A percentile compares a stretch with the other conserved stretches of the same genome.
Evolutionary conservation across 2,329 filamentous ascomycete species (phyloP).

Genomic region (Aspergillus sp.): DNA sequence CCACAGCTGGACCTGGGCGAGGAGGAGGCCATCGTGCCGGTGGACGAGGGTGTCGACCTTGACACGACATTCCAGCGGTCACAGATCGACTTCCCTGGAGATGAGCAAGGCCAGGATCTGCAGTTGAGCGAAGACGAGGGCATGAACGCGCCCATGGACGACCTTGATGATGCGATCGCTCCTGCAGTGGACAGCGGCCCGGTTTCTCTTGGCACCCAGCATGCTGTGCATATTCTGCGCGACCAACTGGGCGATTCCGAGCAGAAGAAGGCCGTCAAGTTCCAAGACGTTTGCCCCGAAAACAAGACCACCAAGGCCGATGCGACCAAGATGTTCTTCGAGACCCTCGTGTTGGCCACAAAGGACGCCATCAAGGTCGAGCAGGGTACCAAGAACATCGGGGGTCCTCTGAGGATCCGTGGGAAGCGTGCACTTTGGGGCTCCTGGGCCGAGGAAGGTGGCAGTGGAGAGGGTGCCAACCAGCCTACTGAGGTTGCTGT

Average conservation of each 20-base stretch:
- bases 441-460: conserved; percentile 73
- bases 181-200: conserved; percentile 78
- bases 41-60: conserved; percentile 45
- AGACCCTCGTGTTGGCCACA: conserved; percentile 87
- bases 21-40: conserved; percentile 49
- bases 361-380: conserved; percentile 98
- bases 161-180: conserved; percentile 72
- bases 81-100: conserved; percentile 60
- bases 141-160: conserved; percentile 44
- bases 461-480: conserved; percentile 39
- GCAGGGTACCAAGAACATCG: conserved; percentile 64
- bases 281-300: conserved; percentile 86
- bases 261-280: conserved; percentile 72
- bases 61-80: conserved; percentile 42
- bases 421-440: conserved; percentile 97
- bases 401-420: conserved; percentile 71
- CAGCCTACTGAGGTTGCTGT: conserved; percentile 22
- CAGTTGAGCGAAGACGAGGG: conserved; percentile 43
- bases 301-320: conserved; percentile 72
- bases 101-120: conserved; percentile 41
- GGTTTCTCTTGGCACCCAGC: conserved; percentile 84
- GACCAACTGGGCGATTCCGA: conserved; percentile 68
- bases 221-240: conserved; percentile 88
- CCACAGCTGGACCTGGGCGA: conserved; percentile 54
- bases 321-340: conserved; percentile 99